A percentile compares a stretch with the other conserved stretches of the same genome.
Evolutionary conservation across 2,329 filamentous ascomycete genomes (phyloP).

Genomic region (Didymosphaeria variabile): DNA sequence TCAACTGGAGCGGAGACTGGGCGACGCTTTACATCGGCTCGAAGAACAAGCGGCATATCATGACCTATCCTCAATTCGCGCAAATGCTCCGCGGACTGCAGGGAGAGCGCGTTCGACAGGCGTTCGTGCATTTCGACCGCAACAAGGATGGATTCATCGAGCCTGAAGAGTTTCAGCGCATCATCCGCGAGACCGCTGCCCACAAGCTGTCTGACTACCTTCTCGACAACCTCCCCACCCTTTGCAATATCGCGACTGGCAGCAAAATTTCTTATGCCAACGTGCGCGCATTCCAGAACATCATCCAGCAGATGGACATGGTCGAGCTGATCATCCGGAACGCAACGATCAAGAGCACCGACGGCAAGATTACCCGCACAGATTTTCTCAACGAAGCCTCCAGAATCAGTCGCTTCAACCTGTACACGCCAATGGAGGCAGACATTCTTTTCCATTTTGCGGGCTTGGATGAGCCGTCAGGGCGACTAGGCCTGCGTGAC

Average conservation of each 20-base stretch:
- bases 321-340: conserved; percentile 92
- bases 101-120: conserved; percentile 94
- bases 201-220: conserved; percentile 99
- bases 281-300: conserved; percentile 96
- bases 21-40: conserved; percentile 91
- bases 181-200: conserved; percentile 89
- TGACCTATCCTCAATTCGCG: conserved; percentile 96
- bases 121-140: conserved; percentile 90
- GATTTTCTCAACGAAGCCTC: conserved; percentile 97
- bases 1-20: conserved; percentile 98
- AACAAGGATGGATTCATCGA: conserved; percentile 95
- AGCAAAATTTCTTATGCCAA: conserved; percentile 98
- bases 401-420: conserved; percentile 88
- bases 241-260: conserved; percentile 92
- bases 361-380: conserved; percentile 91
- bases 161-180: conserved; percentile 94
- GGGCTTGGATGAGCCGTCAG: conserved; percentile 87
- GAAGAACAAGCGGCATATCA: conserved; percentile 84
- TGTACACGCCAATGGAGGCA: conserved; percentile 98
- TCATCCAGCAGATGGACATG: conserved; percentile 97
- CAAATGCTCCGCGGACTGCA: conserved; percentile 97
- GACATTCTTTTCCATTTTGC: conserved; percentile 99
- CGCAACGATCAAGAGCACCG: conserved; percentile 80
- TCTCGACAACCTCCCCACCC: conserved; percentile 85
- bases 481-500: conserved; percentile 80